Conservation (phyloP, 805 yeast species). For the Kregervanrija delftensis region DNA sequence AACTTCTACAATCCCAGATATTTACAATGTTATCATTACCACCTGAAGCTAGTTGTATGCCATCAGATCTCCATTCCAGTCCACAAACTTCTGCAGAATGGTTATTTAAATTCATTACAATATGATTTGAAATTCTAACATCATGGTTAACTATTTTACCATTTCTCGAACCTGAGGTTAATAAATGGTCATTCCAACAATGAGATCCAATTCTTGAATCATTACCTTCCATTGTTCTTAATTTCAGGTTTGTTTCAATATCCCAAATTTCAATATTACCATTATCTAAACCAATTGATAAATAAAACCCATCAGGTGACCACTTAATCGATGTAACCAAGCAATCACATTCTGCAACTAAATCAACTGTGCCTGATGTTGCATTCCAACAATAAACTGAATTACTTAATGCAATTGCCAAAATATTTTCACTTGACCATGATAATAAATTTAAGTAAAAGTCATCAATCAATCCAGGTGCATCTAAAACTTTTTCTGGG, state of each 20-base stretch:
- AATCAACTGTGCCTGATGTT: slow-evolving; percentile 65
- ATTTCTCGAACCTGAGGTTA: slow-evolving; percentile 82
- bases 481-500: slow-evolving; percentile 91
- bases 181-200: slow-evolving; percentile 74
- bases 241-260: slow-evolving; percentile 62
- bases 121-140: slow-evolving; percentile 77
- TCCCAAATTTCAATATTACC: slow-evolving; percentile 94
- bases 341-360: slow-evolving; percentile 50
- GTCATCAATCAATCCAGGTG: slow-evolving; percentile 92
- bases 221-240: slow-evolving; percentile 72
- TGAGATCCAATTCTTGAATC: slow-evolving; percentile 77
- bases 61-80: slow-evolving; percentile 76
- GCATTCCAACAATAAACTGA: slow-evolving; percentile 93
- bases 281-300: slow-evolving; percentile 76
- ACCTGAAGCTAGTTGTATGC: slow-evolving; percentile 81
- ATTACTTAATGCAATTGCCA: slow-evolving; percentile 84
- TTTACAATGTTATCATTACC: slow-evolving; percentile 92
- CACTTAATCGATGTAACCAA: slow-evolving; percentile 71
- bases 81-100: slow-evolving; percentile 94
- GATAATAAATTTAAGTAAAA: slow-evolving; percentile 80
- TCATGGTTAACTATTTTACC: slow-evolving; percentile 86
- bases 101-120: slow-evolving; percentile 49
- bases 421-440: slow-evolving; percentile 77
- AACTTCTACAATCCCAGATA: slow-evolving; percentile 82
- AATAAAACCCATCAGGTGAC: slow-evolving; percentile 85